These are phyloP conservation scores for Candida buenavistaensis DNA, from an alignment of 1,139 yeast species.

Conservation along the genomic window DNA sequence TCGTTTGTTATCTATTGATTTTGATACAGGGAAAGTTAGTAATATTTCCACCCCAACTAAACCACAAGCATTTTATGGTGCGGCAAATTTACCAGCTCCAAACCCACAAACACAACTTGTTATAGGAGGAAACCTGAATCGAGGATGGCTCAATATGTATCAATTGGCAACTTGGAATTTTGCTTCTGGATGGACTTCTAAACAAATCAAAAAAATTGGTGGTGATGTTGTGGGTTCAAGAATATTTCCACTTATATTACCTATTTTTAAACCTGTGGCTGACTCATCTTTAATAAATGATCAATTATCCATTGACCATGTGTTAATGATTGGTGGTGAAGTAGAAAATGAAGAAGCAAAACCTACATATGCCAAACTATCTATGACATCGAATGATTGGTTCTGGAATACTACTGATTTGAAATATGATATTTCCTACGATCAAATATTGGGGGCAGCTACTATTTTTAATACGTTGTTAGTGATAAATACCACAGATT, in stretches of 20 bases:
- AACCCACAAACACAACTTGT: slow-evolving; percentile 38
- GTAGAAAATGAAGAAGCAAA: slow-evolving; percentile 15
- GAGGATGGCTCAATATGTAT: slow-evolving; percentile 47
- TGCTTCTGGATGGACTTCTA: slow-evolving; percentile 44
- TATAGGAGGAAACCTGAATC: slow-evolving; percentile 40
- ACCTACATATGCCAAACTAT: slow-evolving; percentile 27
- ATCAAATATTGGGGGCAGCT: slow-evolving; percentile 40
- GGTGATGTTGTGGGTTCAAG: slow-evolving; percentile 24
- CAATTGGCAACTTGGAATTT: slow-evolving; percentile 50
- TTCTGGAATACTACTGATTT: slow-evolving; percentile 24
- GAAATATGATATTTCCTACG: slow-evolving; percentile 12
- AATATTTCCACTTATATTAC: slow-evolving; percentile 31
- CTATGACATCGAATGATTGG: slow-evolving; percentile 32
- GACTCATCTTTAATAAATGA: slow-evolving; percentile 19
- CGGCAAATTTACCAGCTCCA: slow-evolving; percentile 41
- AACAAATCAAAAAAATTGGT: slow-evolving; percentile 18
- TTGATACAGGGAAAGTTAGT: slow-evolving; percentile 21
- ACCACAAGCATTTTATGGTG: slow-evolving; percentile 47
- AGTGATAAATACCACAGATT: slow-evolving; percentile 26
- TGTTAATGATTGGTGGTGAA: slow-evolving; percentile 42
- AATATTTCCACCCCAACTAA: slow-evolving; percentile 44
- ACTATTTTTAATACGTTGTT: slow-evolving; percentile 45
- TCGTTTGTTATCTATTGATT: slow-evolving; percentile 35
- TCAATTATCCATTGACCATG: slow-evolving; percentile 24
- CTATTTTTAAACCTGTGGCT: slow-evolving; percentile 31